A percentile compares a stretch with the other conserved stretches of the same genome.
These are phyloP conservation scores for Ramularia endophylla DNA, from an alignment of 2,329 filamentous ascomycete species.

Conservation along the genomic window DNA sequence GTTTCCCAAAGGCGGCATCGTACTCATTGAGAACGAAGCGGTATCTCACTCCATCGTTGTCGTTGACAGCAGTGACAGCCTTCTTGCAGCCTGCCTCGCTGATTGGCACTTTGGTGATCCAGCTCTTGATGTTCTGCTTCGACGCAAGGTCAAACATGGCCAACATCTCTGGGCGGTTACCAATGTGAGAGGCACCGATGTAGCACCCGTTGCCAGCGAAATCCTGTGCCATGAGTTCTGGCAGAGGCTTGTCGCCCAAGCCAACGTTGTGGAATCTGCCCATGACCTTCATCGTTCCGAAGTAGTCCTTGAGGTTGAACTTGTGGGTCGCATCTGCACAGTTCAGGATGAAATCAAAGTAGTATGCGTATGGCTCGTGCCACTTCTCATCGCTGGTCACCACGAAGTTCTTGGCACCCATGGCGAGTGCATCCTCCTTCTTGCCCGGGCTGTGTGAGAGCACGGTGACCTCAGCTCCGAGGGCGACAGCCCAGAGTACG, in stretches of 20 bases:
- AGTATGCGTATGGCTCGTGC: constrained; percentile 50
- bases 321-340: constrained; percentile 63
- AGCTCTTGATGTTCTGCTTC: constrained; percentile 48
- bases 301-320: constrained; percentile 62
- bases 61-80: constrained; percentile 59
- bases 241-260: constrained; percentile 68
- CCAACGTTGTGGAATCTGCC: constrained; percentile 75
- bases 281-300: constrained; percentile 74
- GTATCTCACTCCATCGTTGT: constrained; percentile 66
- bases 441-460: constrained; percentile 56
- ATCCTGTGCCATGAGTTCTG: constrained; percentile 57
- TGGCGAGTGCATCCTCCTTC: constrained; percentile 53
- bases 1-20: constrained; percentile 59
- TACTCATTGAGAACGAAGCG: constrained; percentile 64
- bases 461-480: constrained; percentile 57
- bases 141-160: constrained; percentile 47
- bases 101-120: constrained; percentile 64
- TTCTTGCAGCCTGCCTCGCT: constrained; percentile 63
- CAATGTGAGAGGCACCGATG: constrained; percentile 47
- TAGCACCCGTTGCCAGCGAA: constrained; percentile 65
- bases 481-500: constrained; percentile 44
- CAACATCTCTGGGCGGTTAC: constrained; percentile 43
- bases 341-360: constrained; percentile 73
- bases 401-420: constrained; percentile 58
- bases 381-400: constrained; percentile 53